Conservation (phyloP, 306 rosid species). For the Pueraria montana region DNA sequence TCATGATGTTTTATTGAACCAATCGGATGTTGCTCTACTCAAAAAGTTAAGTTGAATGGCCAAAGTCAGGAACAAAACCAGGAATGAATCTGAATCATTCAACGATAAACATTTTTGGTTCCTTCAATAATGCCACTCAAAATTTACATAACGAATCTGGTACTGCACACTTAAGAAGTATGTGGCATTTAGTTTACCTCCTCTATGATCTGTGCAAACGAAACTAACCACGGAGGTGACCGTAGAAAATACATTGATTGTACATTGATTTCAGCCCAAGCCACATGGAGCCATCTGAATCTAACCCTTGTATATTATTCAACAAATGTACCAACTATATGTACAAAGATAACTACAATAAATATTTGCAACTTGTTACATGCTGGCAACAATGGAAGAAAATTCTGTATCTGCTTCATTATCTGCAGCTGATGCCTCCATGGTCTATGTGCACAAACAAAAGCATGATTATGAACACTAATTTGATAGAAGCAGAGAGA, state of each 20-base stretch:
- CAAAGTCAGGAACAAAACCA: not conserved
- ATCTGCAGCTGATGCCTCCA: constrained; percentile 59
- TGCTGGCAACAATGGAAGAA: constrained; percentile 85
- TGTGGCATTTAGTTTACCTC: constrained; percentile 40
- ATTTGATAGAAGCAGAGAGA: constrained; percentile 1
- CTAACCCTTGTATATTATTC: constrained; percentile 45
- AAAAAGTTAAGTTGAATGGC: not conserved
- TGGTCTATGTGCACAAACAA: constrained; percentile 47
- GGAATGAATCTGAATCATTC: constrained; percentile 3
- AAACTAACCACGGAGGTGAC: constrained; percentile 28
- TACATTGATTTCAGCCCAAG: constrained; percentile 44
- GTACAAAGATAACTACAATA: constrained; percentile 62
- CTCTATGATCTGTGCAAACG: constrained; percentile 15
- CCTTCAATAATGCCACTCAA: constrained; percentile 35
- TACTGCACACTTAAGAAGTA: constrained; percentile 26
- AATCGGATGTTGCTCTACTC: not conserved
- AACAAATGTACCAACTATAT: constrained; percentile 64
- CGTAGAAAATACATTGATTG: constrained; percentile 5
- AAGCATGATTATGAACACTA: constrained; percentile 28
- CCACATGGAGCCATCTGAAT: constrained; percentile 38
- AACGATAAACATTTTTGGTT: constrained; percentile 26
- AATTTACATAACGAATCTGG: constrained; percentile 38
- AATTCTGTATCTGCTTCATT: constrained; percentile 79
- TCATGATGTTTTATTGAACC: not conserved
- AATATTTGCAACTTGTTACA: constrained; percentile 65